A percentile compares a stretch with the other conserved stretches of the same genome.
These are phyloP conservation scores for Magnolia sinica DNA, from an alignment of 164 flowering plant genomes.

Conservation along the genomic window DNA sequence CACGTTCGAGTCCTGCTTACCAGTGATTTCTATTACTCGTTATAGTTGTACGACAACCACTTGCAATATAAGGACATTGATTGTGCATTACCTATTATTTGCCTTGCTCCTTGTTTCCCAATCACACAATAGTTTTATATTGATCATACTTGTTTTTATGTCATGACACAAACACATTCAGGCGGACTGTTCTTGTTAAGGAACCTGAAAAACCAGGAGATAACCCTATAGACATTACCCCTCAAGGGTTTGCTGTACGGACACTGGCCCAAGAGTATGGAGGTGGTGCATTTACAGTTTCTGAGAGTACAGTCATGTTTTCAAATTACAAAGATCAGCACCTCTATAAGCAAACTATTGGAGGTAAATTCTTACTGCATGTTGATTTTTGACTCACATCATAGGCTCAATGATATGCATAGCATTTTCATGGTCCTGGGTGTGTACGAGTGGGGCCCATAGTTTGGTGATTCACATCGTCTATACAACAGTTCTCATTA, in stretches of 20 bases:
- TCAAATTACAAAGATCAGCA: slow-evolving; percentile 91
- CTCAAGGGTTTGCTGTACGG: slow-evolving; percentile 68
- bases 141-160: not conserved
- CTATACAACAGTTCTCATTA: too few species aligned
- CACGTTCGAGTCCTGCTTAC: too few species aligned
- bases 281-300: slow-evolving; percentile 76
- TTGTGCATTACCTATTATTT: not conserved
- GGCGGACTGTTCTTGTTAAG: slow-evolving; percentile 72
- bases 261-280: slow-evolving; percentile 88
- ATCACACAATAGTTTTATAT: not conserved
- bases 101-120: not conserved
- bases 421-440: too few species aligned
- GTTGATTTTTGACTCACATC: not conserved
- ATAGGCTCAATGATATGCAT: too few species aligned
- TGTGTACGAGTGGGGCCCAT: too few species aligned
- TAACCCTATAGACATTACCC: slow-evolving; percentile 66
- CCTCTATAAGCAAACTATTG: slow-evolving; percentile 66
- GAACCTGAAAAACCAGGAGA: slow-evolving; percentile 52
- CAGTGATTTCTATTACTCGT: too few species aligned
- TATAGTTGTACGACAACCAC: too few species aligned
- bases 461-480: too few species aligned
- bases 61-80: not conserved
- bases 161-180: slow-evolving; percentile 15
- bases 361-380: slow-evolving; percentile 34
- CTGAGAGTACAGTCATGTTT: slow-evolving; percentile 58